Evolutionary conservation across 2,329 filamentous ascomycete species (phyloP).

Genomic region (Sporothrix phasma): DNA sequence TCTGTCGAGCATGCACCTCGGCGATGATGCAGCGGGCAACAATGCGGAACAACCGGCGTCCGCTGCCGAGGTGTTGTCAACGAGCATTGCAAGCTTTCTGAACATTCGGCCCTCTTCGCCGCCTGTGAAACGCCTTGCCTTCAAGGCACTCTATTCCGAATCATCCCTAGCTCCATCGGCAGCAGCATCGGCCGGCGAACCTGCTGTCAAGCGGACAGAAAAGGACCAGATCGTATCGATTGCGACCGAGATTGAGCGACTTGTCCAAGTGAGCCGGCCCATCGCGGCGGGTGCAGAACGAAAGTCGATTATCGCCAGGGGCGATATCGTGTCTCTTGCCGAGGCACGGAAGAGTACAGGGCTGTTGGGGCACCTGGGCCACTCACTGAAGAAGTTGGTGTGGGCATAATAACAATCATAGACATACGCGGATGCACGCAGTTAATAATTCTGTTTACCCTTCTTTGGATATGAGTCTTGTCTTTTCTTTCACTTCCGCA

Average conservation of each 20-base stretch:
- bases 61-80: slow-evolving; percentile 21
- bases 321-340: slow-evolving; percentile 70
- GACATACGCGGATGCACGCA: background rate
- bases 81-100: slow-evolving; percentile 33
- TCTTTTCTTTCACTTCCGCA: slow-evolving; percentile 19
- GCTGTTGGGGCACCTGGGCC: slow-evolving; percentile 74
- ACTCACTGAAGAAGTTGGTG: slow-evolving; percentile 87
- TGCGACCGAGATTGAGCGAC: slow-evolving; percentile 64
- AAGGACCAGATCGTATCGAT: slow-evolving; percentile 51
- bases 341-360: slow-evolving; percentile 84
- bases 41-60: background rate
- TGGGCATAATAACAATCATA: slow-evolving; percentile 51
- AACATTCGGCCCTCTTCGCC: slow-evolving; percentile 28
- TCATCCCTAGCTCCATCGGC: slow-evolving; percentile 33
- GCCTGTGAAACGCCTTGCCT: slow-evolving; percentile 35
- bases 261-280: slow-evolving; percentile 44
- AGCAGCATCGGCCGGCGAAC: slow-evolving; percentile 33
- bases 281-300: slow-evolving; percentile 30
- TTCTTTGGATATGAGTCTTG: background rate
- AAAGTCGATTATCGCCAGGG: slow-evolving; percentile 42
- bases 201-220: slow-evolving; percentile 36
- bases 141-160: slow-evolving; percentile 46
- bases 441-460: background rate
- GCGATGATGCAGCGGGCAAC: slow-evolving; percentile 15
- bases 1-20: slow-evolving; percentile 42